Percentiles rank a stretch among this genome's conserved stretches.
phyloP scores from a whole-genome alignment of 306 rosid genomes.

The Trichosanthes cucumerina region DNA sequence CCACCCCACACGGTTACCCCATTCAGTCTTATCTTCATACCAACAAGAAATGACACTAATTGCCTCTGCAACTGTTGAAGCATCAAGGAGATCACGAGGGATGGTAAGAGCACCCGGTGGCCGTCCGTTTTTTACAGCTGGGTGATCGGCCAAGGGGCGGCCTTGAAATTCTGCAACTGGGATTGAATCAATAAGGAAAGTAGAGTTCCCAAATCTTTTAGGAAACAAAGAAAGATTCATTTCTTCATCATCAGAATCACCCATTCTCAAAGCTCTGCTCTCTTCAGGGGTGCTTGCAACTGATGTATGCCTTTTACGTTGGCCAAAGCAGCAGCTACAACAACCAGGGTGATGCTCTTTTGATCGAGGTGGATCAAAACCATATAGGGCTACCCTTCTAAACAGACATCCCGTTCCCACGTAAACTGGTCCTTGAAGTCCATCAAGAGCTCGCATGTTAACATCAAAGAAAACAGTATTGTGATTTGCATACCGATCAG shows the following conservation, averaged over 20 bases:
- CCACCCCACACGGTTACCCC: conserved; percentile 99
- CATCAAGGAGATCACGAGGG: conserved; percentile 85
- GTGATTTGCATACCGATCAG: conserved; percentile 94
- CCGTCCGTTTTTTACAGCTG: conserved; percentile 88
- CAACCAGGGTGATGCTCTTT: conserved; percentile 57
- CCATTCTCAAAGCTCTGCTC: conserved; percentile 70
- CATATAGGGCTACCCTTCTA: conserved; percentile 80
- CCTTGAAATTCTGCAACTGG: conserved; percentile 97
- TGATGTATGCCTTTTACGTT: conserved; percentile 43
- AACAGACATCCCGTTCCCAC: conserved; percentile 97
- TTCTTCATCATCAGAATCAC: conserved; percentile 81
- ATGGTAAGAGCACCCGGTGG: conserved; percentile 79
- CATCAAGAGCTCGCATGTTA: conserved; percentile 97
- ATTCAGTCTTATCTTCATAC: conserved; percentile 95
- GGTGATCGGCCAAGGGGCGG: conserved; percentile 98
- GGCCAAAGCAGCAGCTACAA: conserved; percentile 64
- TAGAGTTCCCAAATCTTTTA: conserved; percentile 86
- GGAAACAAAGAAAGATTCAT: conserved; percentile 76
- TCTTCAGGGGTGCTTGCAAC: conserved; percentile 45
- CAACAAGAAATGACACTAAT: conserved; percentile 94
- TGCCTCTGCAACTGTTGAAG: conserved; percentile 93
- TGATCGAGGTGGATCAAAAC: conserved; percentile 88
- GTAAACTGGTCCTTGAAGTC: conserved; percentile 93
- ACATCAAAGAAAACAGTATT: conserved; percentile 96
- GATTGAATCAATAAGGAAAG: conserved; percentile 77